Evolutionary conservation across 441 rosid species (phyloP).

Genomic region (Populus hybrid): DNA sequence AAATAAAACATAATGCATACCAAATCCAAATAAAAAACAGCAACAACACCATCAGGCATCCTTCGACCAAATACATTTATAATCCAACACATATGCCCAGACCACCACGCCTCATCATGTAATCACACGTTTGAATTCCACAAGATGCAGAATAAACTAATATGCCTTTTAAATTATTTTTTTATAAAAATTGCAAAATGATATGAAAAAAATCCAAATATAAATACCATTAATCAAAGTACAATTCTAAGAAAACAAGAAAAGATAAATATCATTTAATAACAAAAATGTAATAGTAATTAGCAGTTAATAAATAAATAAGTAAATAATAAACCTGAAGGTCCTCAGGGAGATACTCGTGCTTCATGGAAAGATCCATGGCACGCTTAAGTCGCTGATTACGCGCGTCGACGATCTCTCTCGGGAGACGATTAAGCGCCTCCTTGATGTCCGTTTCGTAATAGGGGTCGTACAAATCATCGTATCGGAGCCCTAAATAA

Average conservation of each 20-base stretch:
- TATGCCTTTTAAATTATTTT: background rate
- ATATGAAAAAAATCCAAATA: no score
- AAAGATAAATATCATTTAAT: background rate
- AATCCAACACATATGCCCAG: background rate
- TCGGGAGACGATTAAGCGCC: conserved; percentile 79
- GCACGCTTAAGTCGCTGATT: conserved; percentile 92
- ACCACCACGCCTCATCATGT: background rate
- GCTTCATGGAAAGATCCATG: conserved; percentile 96
- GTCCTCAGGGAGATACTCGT: conserved; percentile 71
- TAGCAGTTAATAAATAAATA: background rate
- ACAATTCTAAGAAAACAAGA: background rate
- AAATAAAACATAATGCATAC: background rate
- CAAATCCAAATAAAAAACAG: background rate
- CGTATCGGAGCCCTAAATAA: conserved; percentile 70
- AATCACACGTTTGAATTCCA: background rate
- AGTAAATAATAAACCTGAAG: conserved; percentile 48
- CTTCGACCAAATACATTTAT: background rate
- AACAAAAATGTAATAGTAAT: background rate
- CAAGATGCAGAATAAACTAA: background rate
- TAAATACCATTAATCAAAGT: background rate
- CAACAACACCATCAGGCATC: no score
- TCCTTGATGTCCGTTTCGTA: conserved; percentile 79
- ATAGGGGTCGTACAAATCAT: conserved; percentile 78
- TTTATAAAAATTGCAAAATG: no score
- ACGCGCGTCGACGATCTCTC: conserved; percentile 86